Evolutionary conservation across 164 flowering plant genomes (phyloP), one percentile per base, ranked within the genome.

Genomic region (Euptelea pleiosperma): DNA sequence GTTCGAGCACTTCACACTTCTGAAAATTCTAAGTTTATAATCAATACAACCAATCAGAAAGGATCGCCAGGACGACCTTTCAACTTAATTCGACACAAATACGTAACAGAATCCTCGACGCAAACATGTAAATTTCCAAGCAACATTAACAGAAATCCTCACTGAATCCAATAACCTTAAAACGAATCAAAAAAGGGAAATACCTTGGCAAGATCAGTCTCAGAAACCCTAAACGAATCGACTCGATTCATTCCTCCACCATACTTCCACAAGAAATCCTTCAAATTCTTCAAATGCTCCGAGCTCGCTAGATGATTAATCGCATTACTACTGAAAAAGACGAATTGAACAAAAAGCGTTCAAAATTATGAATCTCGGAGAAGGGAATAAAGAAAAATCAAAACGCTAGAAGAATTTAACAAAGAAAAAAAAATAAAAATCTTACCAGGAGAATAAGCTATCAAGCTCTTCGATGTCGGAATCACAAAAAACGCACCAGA

Each of bases 401-500:
- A 29, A 3, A 54, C 45, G 19, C 6, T 9, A 45, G 25, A 16
- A 9, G n/a, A 41, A 62, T 36, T 22, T 2, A 50, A 50, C 16
- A 39, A 7, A 10, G 3, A 19, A 33, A 44, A 8, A n/a, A 22
- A 25, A 54, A 16, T 50, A 34, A 8, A 11, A 5, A 26, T 10
- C 52, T 33, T 72, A 87, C 97, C 93, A 91, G 26, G 88, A 77
- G 43, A 85, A 82, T 33, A 54, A 52, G 70, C 83, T 81, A 3
- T 55, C 73, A 22, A 69, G 67, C 69, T 89, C 95, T 26, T 64
- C 64, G 49, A 89, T 47, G 34, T 80, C 83, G 48, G 22, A 25
- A 25, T 84, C 92, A 64, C 98, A 91, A 71, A 89, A 87, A 64
- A 85, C 76, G 62, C 98, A 89, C 98, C 98, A 92, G 40, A 89